Conservation (phyloP, 2,329 filamentous ascomycete species). For the Monascus ruber region DNA sequence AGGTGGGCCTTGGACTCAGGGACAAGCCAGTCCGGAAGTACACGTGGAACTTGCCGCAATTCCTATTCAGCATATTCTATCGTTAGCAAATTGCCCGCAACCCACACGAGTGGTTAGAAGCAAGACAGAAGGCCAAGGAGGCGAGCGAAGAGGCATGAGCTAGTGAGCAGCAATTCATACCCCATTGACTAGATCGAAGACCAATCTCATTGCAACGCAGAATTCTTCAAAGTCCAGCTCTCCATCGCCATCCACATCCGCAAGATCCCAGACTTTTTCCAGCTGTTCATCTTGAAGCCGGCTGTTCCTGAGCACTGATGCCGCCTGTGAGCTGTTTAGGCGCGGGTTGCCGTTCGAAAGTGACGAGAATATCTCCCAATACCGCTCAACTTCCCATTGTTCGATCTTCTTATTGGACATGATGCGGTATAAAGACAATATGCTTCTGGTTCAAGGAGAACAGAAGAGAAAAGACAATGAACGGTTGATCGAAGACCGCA, state of each 20-base stretch:
- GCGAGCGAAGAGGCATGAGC: not conserved
- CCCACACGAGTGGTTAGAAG: not conserved
- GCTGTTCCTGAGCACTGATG: constrained; percentile 61
- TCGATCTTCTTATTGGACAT: constrained; percentile 47
- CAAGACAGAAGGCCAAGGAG: too few relatives aligned
- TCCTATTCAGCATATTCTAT: constrained; percentile 45
- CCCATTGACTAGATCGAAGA: constrained; percentile 94
- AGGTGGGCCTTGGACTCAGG: constrained; percentile 90
- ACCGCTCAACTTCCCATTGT: constrained; percentile 64
- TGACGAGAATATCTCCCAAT: constrained; percentile 69
- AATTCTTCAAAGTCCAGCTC: constrained; percentile 99
- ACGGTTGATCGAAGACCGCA: too few relatives aligned
- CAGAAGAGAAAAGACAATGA: constrained; percentile 7
- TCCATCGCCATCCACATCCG: constrained; percentile 93
- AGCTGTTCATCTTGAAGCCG: constrained; percentile 69
- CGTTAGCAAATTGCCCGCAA: constrained; percentile 1
- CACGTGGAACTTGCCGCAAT: constrained; percentile 74
- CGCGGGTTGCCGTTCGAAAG: constrained; percentile 53
- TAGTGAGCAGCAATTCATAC: constrained; percentile 39
- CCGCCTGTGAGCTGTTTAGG: constrained; percentile 58
- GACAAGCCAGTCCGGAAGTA: constrained; percentile 89
- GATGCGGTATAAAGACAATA: constrained; percentile 6
- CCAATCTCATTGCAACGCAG: constrained; percentile 95
- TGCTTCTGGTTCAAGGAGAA: constrained; percentile 1
- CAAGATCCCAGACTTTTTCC: constrained; percentile 94